A percentile compares a stretch with the other conserved stretches of the same genome.
Conservation (phyloP, 805 yeast species). For the Cyberlindnera misumaiensis region DNA sequence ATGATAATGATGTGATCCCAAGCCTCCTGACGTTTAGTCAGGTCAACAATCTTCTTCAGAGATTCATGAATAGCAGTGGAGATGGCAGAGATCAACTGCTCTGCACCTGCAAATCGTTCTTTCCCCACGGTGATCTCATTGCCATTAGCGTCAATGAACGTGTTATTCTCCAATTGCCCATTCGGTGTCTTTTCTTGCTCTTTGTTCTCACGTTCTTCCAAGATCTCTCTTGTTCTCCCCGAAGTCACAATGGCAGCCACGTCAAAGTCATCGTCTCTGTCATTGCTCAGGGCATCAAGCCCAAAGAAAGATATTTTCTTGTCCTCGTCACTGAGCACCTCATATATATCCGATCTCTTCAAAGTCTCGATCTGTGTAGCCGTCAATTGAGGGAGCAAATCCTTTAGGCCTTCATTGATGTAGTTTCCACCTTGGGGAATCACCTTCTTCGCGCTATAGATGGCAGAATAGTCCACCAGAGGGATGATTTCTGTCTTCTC, state of each 20-base stretch:
- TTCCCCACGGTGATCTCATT: conserved; percentile 67
- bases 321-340: conserved; percentile 67
- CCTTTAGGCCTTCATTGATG: conserved; percentile 49
- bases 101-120: conserved; percentile 81
- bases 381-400: conserved; percentile 51
- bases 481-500: conserved; percentile 74
- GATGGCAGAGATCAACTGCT: conserved; percentile 47
- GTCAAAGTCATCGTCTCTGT: conserved; percentile 72
- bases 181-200: conserved; percentile 40
- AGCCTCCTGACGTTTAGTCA: conserved; percentile 68
- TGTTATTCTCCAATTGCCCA: conserved; percentile 65
- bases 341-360: conserved; percentile 70
- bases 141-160: conserved; percentile 56
- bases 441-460: conserved; percentile 45
- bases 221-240: conserved; percentile 62
- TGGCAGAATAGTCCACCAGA: conserved; percentile 63
- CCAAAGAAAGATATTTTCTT: conserved; percentile 57
- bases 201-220: conserved; percentile 55
- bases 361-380: conserved; percentile 61
- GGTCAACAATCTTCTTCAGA: conserved; percentile 54
- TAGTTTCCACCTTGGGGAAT: conserved; percentile 55
- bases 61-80: conserved; percentile 47
- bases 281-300: conserved; percentile 38
- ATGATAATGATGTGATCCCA: conserved; percentile 77
- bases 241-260: conserved; percentile 86